Base-by-base conservation (phyloP, 345 rosid species). In the Eucalyptus marginata region DNA sequence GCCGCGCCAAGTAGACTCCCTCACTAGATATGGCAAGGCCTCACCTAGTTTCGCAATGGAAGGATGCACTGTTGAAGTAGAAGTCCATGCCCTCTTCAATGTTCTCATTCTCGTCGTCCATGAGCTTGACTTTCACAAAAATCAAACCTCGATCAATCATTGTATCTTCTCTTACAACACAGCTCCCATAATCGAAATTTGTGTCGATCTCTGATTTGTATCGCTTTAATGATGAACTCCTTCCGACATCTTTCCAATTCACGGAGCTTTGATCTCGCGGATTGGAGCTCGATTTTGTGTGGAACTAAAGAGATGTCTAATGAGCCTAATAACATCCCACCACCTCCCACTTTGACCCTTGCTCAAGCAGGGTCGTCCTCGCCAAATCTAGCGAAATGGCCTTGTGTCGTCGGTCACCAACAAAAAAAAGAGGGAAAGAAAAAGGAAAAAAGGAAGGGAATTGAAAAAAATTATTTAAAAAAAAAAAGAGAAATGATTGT, bases 351-450 rank as follows among this genome's bases (percentile, higher is more conserved):
- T 56, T 24, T 2, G 3, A 56, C 27, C 29, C 62, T 22, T 17
- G 62, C 62, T 9, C 62, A 56, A 56, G 62, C 62, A 22, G 5
- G 12, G 13, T 56, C 12, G 0, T 4, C 11, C 62, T 56, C 0
- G 1, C 13, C 62, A 52, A 52, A 52, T 52, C 10, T 52, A 52
- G 24, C 1, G 10, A 18, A 52, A 52, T 10, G 24, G 56, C 24
- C 56, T 52, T 18, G 24, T 52, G 56, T 52, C 2, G 2, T 7
- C 0, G 0, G 56, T 9, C 56, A 52, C 0, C 24, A 0, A 2
- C 12, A 56, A 22, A 22, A 22, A 22, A 54, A 1, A 54, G 2
- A 9, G 10, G 2, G 2, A 54, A 20, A 54, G 1, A 9, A 56
- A 56, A 56, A 8, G 1, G 0, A 24, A 56, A 56, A 54, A 56